Evolutionary conservation across 371 early-diverging fungal species (phyloP).

Genomic region (Rhizopus microsporus): DNA sequence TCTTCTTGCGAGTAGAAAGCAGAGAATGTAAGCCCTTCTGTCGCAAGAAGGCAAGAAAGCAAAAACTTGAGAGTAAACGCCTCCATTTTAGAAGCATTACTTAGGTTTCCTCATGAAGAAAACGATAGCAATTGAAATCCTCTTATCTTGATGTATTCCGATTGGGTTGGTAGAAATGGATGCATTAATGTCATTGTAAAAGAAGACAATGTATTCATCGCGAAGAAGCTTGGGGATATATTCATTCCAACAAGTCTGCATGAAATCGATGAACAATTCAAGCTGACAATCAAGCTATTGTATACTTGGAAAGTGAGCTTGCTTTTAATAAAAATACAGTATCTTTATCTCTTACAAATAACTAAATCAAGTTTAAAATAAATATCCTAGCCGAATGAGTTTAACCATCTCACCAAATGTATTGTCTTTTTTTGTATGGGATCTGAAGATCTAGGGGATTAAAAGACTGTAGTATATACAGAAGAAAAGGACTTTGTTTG

Average conservation of each 20-base stretch:
- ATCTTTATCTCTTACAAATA: too few species aligned
- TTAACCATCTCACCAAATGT: too few species aligned
- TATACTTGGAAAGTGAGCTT: slow-evolving; percentile 8
- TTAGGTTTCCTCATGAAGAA: slow-evolving; percentile 11
- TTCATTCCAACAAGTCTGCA: slow-evolving; percentile 7
- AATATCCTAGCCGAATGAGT: too few species aligned
- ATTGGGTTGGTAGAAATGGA: slow-evolving; percentile 14
- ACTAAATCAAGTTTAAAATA: too few species aligned
- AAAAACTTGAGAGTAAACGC: slow-evolving; percentile 12
- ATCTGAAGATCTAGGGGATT: too few species aligned
- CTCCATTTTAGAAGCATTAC: slow-evolving; percentile 8
- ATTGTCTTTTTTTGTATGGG: too few species aligned
- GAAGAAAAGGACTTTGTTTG: too few species aligned
- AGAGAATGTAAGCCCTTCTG: slow-evolving; percentile 10
- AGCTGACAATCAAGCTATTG: slow-evolving; percentile 2
- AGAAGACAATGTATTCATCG: slow-evolving; percentile 3
- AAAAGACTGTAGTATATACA: too few species aligned
- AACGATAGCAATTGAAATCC: slow-evolving; percentile 6
- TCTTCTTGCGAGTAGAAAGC: slow-evolving; percentile 12
- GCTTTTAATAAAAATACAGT: too few species aligned
- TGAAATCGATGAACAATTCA: slow-evolving; percentile 7
- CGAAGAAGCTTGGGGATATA: slow-evolving; percentile 3
- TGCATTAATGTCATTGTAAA: slow-evolving; percentile 5
- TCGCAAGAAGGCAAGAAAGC: slow-evolving; percentile 12
- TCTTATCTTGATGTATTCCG: slow-evolving; percentile 9